Evolutionary conservation across 1,284 basidiomycete species (phyloP), one percentile per base, ranked within the genome.

Genomic region (Caloboletus firmus): DNA sequence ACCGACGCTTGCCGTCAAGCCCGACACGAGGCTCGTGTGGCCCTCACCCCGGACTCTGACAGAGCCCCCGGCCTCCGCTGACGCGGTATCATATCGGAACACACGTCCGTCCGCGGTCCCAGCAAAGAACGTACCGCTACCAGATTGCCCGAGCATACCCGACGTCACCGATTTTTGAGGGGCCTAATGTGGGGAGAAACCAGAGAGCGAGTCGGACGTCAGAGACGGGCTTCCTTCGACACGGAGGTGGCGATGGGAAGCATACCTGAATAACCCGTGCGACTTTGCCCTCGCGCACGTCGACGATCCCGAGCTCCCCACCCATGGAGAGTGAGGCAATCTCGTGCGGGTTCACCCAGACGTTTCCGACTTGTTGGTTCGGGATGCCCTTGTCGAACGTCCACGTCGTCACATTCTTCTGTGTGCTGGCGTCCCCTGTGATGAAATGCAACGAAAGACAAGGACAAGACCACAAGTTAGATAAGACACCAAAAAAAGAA

Each of bases 361-460:
- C 83, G 60, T 91, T 91, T 36, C 96, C 96, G 45, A 95, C 85
- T 76, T 98, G 96, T 67, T 96, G 93, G 60, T 87, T 72, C 41
- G 77, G 73, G 30, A 94, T 72, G 12, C 83, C 86, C 43, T 82
- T 73, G 12, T 91, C 92, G 32, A 94, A 69, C 0, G 79, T 79
- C 84, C 87, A 95, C 1, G 82, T 83, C 28, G 79, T 82, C 10
- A 82, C 73, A 4, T 82, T 78, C 67, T 91, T 88, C 52, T 78
- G 78, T 0, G 84, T 79, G 63, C 87, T 83, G 0, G 88, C 83
- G 60, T 96, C 92, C 94, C 91, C 90, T 93, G 52, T 2, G 26
- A 24, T 26, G 18, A 20, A 15, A 42, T 0, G 18, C 8, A 13
- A 55, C 18, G 4, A 40, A 10, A 35, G 1, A 34, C n/a, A 15